Evolutionary conservation across 129 eudicot species (phyloP).

Genomic region (Centrapalus pauciflorus): DNA sequence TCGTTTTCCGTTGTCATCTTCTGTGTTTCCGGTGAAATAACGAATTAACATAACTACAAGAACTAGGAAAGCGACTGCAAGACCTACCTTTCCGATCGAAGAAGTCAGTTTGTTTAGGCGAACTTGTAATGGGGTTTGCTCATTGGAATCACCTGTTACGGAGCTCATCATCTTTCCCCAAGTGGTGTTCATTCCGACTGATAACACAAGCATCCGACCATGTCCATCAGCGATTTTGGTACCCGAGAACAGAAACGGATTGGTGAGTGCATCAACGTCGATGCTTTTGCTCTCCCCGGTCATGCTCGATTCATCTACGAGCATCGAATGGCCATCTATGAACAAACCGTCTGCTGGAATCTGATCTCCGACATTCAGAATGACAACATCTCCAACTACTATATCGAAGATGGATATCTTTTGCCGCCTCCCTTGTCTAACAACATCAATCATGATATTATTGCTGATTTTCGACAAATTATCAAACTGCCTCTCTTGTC

Average conservation of each 20-base stretch:
- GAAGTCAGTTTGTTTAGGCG: constrained; percentile 69
- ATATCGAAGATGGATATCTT: constrained; percentile 48
- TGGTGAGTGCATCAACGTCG: constrained; percentile 26
- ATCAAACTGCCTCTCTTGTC: constrained; percentile 57
- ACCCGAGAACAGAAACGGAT: constrained; percentile 75
- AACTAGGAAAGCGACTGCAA: constrained; percentile 67
- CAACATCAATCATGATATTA: constrained; percentile 36
- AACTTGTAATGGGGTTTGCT: constrained; percentile 72
- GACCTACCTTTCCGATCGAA: constrained; percentile 73
- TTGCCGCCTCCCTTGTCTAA: constrained; percentile 51
- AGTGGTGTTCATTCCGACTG: constrained; percentile 68
- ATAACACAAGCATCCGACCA: constrained; percentile 57
- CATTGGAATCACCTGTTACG: constrained; percentile 44
- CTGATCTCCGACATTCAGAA: constrained; percentile 51
- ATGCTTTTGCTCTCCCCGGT: constrained; percentile 59
- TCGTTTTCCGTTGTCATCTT: constrained; percentile 34
- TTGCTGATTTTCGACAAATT: constrained; percentile 53
- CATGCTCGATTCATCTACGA: constrained; percentile 57
- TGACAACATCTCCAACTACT: constrained; percentile 58
- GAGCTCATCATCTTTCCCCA: constrained; percentile 97
- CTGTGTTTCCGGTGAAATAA: constrained; percentile 69
- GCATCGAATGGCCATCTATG: constrained; percentile 54
- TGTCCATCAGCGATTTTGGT: constrained; percentile 79
- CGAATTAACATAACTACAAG: constrained; percentile 59
- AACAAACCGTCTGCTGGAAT: constrained; percentile 62